These are phyloP conservation scores for Cladophialophora exuberans DNA, from an alignment of 2,329 filamentous ascomycete genomes.

Conservation along the genomic window DNA sequence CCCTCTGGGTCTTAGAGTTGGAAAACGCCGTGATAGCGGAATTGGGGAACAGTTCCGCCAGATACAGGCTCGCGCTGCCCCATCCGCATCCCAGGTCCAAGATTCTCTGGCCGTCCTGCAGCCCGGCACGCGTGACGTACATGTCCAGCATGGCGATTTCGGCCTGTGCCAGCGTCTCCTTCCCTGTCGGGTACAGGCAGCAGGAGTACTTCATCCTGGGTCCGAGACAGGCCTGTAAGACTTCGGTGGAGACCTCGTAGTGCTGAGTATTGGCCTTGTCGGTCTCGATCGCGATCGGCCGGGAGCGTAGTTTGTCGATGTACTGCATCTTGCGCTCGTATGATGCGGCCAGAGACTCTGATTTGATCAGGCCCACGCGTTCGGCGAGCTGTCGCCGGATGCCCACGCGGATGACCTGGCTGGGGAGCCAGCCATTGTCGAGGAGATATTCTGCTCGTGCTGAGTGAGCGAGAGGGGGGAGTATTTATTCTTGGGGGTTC, in stretches of 20 bases:
- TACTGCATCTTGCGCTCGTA: slow-evolving; percentile 67
- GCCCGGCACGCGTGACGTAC: slow-evolving; percentile 64
- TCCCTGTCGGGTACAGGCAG: slow-evolving; percentile 66
- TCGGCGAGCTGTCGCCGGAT: slow-evolving; percentile 69
- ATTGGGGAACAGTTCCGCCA: slow-evolving; percentile 66
- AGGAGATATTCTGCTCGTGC: slow-evolving; percentile 48
- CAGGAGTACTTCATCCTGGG: slow-evolving; percentile 74
- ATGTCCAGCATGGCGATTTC: slow-evolving; percentile 68
- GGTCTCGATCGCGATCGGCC: slow-evolving; percentile 71
- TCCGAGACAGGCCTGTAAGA: slow-evolving; percentile 64
- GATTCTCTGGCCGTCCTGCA: slow-evolving; percentile 64
- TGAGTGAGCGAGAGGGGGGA: no score
- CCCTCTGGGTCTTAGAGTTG: slow-evolving; percentile 70
- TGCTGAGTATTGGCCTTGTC: slow-evolving; percentile 69
- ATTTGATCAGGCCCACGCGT: slow-evolving; percentile 60
- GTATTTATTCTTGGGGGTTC: neutral
- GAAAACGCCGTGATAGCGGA: slow-evolving; percentile 68
- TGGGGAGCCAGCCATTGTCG: slow-evolving; percentile 68
- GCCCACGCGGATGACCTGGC: slow-evolving; percentile 64
- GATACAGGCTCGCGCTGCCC: slow-evolving; percentile 47
- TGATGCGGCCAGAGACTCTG: slow-evolving; percentile 56
- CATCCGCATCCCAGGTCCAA: slow-evolving; percentile 61
- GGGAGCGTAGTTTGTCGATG: slow-evolving; percentile 60
- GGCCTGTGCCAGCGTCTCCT: slow-evolving; percentile 66
- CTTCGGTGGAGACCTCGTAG: slow-evolving; percentile 71